Base-by-base conservation (phyloP, 306 rosid genomes). In the Prosopis cineraria region DNA sequence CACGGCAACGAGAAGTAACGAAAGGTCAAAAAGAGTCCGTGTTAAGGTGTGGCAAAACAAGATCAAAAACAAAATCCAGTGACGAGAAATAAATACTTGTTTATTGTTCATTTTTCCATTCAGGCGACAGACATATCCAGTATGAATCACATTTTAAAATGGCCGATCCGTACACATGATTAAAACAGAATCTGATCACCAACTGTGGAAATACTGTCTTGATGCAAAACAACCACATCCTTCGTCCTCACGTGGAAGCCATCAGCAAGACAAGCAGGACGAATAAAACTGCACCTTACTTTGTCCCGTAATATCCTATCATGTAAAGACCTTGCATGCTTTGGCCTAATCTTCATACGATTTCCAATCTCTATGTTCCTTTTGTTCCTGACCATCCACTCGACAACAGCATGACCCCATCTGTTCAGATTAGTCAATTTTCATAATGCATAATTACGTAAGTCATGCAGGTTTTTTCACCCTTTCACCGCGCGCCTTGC, bases 261-360 rank as follows among this genome's bases (percentile, higher is more conserved):
- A 68, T 27, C 56, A 76, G 52, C 68, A 73, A 40, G 78, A 71
- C 73, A 83, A 68, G 64, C 81, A 81, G 7, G 66, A 55, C 73
- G 83, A 85, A 84, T 70, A 80, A 78, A 37, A 72, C 79, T 79
- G 83, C 89, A 74, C 75, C 86, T 75, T 41, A 52, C 74, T 36
- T 44, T 78, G 91, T 85, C 82, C 47, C 59, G 39, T 45, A 53
- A 68, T 72, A 10, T 22, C 47, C 67, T 39, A 58, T 41, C 73
- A 59, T 63, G n/a, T 27, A 59, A 3, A 0, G 78, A 79, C 79
- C 84, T 83, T 59, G 36, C 67, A 68, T 55, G 31, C 27, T 24
- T 70, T 75, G 0, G 79, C 84, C 79, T 68, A 78, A 63, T 45
- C 76, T 58, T 60, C 24, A n/a, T n/a, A n/a, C n/a, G n/a, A n/a